Percentiles rank a stretch among this genome's conserved stretches.
These are phyloP conservation scores for Botrytis medusae DNA, from an alignment of 2,329 filamentous ascomycete genomes.

Conservation along the genomic window DNA sequence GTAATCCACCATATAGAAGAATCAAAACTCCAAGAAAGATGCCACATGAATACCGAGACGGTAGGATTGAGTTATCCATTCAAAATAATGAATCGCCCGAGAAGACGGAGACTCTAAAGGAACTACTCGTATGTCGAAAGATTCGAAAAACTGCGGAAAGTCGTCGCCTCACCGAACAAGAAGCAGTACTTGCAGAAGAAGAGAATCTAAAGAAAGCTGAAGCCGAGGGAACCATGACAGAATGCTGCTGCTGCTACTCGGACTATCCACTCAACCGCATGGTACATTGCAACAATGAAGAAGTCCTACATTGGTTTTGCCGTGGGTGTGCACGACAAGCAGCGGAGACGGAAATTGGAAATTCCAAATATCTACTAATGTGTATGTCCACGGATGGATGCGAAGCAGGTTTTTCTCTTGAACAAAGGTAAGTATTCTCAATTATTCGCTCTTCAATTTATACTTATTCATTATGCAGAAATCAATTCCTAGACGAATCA, in stretches of 20 bases:
- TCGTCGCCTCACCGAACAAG: constrained; percentile 43
- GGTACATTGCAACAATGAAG: constrained; percentile 61
- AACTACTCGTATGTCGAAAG: constrained; percentile 44
- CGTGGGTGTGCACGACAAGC: constrained; percentile 61
- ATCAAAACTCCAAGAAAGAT: constrained; percentile 36
- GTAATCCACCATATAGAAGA: constrained; percentile 34
- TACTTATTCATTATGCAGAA: constrained; percentile 29
- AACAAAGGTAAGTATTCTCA: constrained; percentile 53
- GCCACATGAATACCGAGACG: constrained; percentile 24
- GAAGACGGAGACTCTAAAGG: constrained; percentile 38
- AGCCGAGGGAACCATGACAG: constrained; percentile 54
- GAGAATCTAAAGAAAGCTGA: constrained; percentile 46
- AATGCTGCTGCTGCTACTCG: constrained; percentile 73
- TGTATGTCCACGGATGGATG: constrained; percentile 74
- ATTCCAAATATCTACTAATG: constrained; percentile 63
- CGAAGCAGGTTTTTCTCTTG: constrained; percentile 55
- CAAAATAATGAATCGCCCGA: neutral
- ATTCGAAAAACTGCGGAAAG: constrained; percentile 35
- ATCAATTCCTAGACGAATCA: constrained; percentile 51
- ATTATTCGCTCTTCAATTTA: neutral
- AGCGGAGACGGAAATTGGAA: constrained; percentile 67
- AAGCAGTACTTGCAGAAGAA: constrained; percentile 44
- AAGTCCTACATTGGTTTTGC: constrained; percentile 60
- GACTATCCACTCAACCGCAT: constrained; percentile 66
- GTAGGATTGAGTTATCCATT: constrained; percentile 16